A percentile compares a stretch with the other conserved stretches of the same genome.
Evolutionary conservation across 1,284 basidiomycete species (phyloP).

Genomic region (Cutaneotrichosporon cavernicola): DNA sequence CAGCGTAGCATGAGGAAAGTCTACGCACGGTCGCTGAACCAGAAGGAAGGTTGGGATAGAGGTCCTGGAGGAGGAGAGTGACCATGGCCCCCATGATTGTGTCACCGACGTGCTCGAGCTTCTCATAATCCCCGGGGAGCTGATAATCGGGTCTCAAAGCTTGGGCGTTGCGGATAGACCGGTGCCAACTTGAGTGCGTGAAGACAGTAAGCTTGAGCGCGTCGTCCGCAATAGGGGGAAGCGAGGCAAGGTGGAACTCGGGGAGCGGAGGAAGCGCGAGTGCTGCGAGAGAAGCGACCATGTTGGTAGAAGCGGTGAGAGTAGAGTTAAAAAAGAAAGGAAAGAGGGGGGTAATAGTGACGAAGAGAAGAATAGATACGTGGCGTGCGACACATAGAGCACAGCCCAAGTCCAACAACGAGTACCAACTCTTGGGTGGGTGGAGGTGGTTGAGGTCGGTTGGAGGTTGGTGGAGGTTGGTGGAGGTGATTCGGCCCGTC

Average conservation of each 20-base stretch:
- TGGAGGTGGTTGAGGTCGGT: neutral
- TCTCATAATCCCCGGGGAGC: slow-evolving; percentile 40
- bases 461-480: neutral
- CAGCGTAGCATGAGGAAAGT: neutral
- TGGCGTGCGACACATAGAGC: no score
- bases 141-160: slow-evolving; percentile 18
- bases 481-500: neutral
- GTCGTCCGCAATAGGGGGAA: slow-evolving; percentile 35
- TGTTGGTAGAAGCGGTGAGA: neutral
- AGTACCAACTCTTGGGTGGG: no score
- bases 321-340: neutral
- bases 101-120: slow-evolving; percentile 49
- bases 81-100: slow-evolving; percentile 34
- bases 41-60: slow-evolving; percentile 37
- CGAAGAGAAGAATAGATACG: neutral
- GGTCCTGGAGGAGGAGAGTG: slow-evolving; percentile 40
- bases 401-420: no score
- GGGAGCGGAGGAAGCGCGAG: slow-evolving; percentile 27
- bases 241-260: slow-evolving; percentile 31
- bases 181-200: slow-evolving; percentile 32
- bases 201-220: slow-evolving; percentile 24
- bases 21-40: slow-evolving; percentile 41
- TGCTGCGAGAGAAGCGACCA: slow-evolving; percentile 11
- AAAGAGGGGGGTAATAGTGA: neutral
- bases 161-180: slow-evolving; percentile 9